Conservation (phyloP, 116 monocot species). For the Zostera marina region DNA sequence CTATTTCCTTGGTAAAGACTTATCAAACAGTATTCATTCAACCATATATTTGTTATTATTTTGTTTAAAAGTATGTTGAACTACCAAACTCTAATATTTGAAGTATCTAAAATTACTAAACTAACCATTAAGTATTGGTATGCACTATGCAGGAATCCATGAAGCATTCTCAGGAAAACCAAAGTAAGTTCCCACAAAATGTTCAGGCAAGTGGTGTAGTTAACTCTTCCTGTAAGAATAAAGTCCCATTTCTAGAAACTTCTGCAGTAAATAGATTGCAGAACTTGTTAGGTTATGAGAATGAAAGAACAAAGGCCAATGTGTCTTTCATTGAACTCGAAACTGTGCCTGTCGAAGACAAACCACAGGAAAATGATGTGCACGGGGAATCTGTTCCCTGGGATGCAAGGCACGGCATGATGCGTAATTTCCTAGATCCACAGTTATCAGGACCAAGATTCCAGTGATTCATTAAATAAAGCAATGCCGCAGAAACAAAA, state of each 20-base stretch:
- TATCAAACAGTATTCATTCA: not conserved
- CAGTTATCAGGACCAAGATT: not conserved
- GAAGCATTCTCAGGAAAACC: not conserved
- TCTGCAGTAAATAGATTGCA: not conserved
- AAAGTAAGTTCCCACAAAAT: not conserved
- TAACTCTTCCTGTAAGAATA: not conserved
- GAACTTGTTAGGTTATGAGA: not conserved
- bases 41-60: no score
- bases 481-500: not conserved
- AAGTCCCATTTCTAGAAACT: not conserved
- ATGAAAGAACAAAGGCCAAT: not conserved
- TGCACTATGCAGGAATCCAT: not conserved
- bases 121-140: not conserved
- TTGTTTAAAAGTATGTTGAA: no score
- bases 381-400: conserved; percentile 1
- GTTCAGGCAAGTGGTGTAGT: not conserved
- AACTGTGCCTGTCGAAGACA: not conserved
- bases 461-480: conserved; percentile 2
- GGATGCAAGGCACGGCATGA: conserved; percentile 5
- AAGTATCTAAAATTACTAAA: not conserved
- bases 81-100: no score
- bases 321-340: conserved; percentile 10
- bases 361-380: not conserved
- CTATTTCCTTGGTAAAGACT: not conserved
- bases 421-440: conserved; percentile 11